A percentile compares a stretch with the other conserved stretches of the same genome.
phyloP scores from a whole-genome alignment of 2,329 filamentous ascomycete species.

The Botrytis deweyae region DNA sequence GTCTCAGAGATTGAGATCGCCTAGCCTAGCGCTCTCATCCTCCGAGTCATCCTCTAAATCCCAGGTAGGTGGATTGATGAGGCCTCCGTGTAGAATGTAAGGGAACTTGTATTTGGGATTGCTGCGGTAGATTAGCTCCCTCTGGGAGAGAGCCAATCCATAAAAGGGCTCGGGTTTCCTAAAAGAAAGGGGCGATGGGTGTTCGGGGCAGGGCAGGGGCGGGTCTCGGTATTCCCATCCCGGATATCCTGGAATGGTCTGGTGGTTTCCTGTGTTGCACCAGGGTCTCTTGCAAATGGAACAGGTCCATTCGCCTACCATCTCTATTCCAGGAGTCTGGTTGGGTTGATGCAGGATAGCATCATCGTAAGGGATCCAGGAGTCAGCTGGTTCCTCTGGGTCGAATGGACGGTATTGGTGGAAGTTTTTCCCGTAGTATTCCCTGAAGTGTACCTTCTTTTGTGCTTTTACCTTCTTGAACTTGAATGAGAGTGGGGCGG shows the following conservation, averaged over 20 bases:
- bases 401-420: neutral
- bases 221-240: neutral
- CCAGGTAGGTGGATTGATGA: neutral
- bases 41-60: neutral
- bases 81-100: neutral
- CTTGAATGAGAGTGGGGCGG: neutral
- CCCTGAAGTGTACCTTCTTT: neutral
- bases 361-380: neutral
- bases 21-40: neutral
- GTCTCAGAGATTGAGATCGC: neutral
- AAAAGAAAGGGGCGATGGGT: neutral
- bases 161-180: neutral
- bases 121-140: neutral
- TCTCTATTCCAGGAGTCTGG: accelerated
- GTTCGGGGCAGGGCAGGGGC: neutral
- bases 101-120: accelerated
- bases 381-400: neutral
- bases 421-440: neutral
- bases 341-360: conserved; percentile 3
- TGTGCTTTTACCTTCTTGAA: neutral
- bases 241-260: neutral
- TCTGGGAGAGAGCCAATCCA: neutral
- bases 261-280: neutral
- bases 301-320: neutral
- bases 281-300: neutral